phyloP scores from a whole-genome alignment of 2,329 filamentous ascomycete genomes.

The Tympanopsis confertula region DNA sequence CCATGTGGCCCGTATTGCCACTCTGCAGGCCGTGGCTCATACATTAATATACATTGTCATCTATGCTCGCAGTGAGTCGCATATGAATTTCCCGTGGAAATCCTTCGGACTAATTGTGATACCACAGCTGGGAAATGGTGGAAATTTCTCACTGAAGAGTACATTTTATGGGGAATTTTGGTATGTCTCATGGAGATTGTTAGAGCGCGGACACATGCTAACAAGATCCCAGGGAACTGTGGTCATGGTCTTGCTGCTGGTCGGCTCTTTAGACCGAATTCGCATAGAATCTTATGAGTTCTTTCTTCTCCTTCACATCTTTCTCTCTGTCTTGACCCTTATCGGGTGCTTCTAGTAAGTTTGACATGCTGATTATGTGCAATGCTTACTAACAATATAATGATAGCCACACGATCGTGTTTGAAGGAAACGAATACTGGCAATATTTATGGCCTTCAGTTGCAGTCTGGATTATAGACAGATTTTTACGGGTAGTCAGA shows the following conservation, averaged over 20 bases:
- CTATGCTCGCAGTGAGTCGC: constrained; percentile 8
- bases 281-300: constrained; percentile 14
- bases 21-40: constrained; percentile 14
- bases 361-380: not conserved
- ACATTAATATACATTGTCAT: constrained; percentile 10
- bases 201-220: too few species aligned
- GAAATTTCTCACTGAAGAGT: too few species aligned
- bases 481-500: not conserved
- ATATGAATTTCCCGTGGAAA: constrained; percentile 5
- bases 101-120: constrained; percentile 7
- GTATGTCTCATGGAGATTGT: not conserved
- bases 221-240: constrained; percentile 9
- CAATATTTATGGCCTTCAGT: not conserved
- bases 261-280: constrained; percentile 12
- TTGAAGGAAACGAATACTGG: not conserved
- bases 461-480: not conserved
- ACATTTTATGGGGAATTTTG: too few species aligned
- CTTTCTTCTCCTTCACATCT: constrained; percentile 15
- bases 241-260: constrained; percentile 8
- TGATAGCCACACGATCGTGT: not conserved
- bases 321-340: constrained; percentile 12
- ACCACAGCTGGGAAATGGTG: constrained; percentile 3
- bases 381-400: not conserved
- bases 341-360: constrained; percentile 10
- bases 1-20: constrained; percentile 14